Conservation (phyloP, 2,329 filamentous ascomycete genomes). For the Verticillium nubilum region DNA sequence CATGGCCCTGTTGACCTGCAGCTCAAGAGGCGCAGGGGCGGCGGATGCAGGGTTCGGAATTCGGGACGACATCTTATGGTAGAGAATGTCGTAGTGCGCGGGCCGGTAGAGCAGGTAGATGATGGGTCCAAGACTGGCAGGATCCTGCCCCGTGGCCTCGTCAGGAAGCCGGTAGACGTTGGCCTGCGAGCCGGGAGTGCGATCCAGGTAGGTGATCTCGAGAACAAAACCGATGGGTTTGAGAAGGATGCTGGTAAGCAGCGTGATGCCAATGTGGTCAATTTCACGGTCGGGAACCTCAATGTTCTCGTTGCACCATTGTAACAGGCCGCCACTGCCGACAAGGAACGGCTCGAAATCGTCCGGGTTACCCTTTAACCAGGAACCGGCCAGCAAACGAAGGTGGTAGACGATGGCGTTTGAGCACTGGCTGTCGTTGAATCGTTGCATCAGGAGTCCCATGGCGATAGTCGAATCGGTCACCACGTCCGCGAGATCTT, state of each 20-base stretch:
- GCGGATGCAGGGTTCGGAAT: constrained; percentile 10
- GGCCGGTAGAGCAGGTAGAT: constrained; percentile 61
- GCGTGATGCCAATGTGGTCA: constrained; percentile 78
- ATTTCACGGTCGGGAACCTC: constrained; percentile 78
- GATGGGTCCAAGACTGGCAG: constrained; percentile 38
- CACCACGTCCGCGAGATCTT: constrained; percentile 54
- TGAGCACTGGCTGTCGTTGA: constrained; percentile 67
- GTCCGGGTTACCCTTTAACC: constrained; percentile 68
- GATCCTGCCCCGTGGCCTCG: constrained; percentile 40
- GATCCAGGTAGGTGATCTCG: constrained; percentile 87
- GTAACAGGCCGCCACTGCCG: constrained; percentile 51
- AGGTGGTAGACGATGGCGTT: constrained; percentile 80
- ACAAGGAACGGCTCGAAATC: constrained; percentile 69
- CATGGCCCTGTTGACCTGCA: constrained; percentile 50
- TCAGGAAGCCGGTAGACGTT: constrained; percentile 64
- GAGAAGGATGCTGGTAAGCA: constrained; percentile 73
- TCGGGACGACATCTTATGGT: constrained; percentile 43
- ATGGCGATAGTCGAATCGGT: constrained; percentile 53
- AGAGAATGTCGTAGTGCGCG: constrained; percentile 92
- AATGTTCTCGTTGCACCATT: constrained; percentile 66
- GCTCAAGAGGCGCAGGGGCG: constrained; percentile 21
- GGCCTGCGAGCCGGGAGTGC: constrained; percentile 71
- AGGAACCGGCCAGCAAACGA: constrained; percentile 76
- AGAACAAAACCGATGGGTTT: constrained; percentile 73
- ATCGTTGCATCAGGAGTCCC: constrained; percentile 52